Base-by-base conservation (phyloP, 202 grass and related monocot genomes). In the Digitaria exilis region DNA sequence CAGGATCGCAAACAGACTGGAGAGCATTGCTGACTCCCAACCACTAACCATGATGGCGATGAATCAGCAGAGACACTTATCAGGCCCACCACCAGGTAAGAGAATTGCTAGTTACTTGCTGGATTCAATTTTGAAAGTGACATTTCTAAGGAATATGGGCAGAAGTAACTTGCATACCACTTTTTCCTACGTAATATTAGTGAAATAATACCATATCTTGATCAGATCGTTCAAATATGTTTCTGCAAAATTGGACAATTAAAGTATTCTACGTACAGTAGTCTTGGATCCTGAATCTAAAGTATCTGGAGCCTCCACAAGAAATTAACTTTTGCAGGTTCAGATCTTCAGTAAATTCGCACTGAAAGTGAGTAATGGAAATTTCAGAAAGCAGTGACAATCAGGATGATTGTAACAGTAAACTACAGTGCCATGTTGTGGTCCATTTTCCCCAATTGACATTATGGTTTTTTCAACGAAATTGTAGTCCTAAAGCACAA, bases 1-100 rank as follows among this genome's bases (percentile, higher is more conserved):
- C 42, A 28, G 60, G 59, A 80, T 89, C 32, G 9, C 69, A 55
- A 52, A 76, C 52, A 85, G 75, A 71, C 66, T 51, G 56, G 75
- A 79, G 75, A 54, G 52, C 22, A 85, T 81, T 63, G 63, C 21
- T 80, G 77, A 84, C 82, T 56, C 63, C 70, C 82, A 89, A 85
- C 63, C 63, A 89, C 77, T 52, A 76, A 76, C 76, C 70, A n/a
- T 63, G 87, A 84, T 80, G 51, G 52, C 30, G 70, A 75, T 58
- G 51, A 70, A 84, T 67, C 62, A 21, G 32, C 81, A 30, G 17
- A 69, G 60, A 60, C 68, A 59, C 41, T 80, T 16, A 61, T 6
- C 31, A 65, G 82, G 76, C 51, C 87, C 82, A 81, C 81, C 37
- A 55, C 15, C 34, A 59, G 59, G 50, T 64, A 59, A 19, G 66